Percentiles rank a stretch among this genome's conserved stretches.
Conservation (phyloP, 345 rosid genomes). For the Atalantia buxifolia region DNA sequence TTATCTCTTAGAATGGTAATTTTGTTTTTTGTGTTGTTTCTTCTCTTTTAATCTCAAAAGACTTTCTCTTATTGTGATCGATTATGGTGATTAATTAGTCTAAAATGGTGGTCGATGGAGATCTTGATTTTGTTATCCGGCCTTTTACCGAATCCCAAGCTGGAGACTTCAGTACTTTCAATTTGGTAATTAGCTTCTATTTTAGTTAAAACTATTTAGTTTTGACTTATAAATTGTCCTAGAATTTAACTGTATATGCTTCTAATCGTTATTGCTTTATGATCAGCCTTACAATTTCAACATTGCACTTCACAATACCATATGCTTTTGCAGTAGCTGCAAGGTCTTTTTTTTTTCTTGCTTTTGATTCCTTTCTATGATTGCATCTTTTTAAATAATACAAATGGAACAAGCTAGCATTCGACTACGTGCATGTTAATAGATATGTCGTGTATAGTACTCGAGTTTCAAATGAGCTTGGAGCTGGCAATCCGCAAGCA, state of each 20-base stretch:
- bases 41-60: neutral
- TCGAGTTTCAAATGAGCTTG: constrained; percentile 53
- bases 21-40: neutral
- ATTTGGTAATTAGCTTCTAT: constrained; percentile 37
- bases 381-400: too few relatives aligned
- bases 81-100: constrained; percentile 29
- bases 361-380: neutral
- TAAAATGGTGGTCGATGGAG: constrained; percentile 73
- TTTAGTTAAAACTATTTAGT: too few relatives aligned
- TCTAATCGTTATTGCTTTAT: neutral
- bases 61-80: neutral
- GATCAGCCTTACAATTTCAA: constrained; percentile 41
- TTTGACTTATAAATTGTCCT: neutral
- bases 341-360: constrained; percentile 25
- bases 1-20: neutral
- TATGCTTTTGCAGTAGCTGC: constrained; percentile 46
- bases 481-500: constrained; percentile 37
- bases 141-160: constrained; percentile 50
- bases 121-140: constrained; percentile 48
- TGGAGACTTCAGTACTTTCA: constrained; percentile 65
- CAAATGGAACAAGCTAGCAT: neutral
- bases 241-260: neutral
- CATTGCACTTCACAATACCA: constrained; percentile 45
- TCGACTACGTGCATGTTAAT: neutral
- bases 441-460: constrained; percentile 12